Percentiles rank a stretch among this genome's conserved stretches.
Conservation (phyloP, 441 rosid genomes). For the Adansonia rubrostipa region DNA sequence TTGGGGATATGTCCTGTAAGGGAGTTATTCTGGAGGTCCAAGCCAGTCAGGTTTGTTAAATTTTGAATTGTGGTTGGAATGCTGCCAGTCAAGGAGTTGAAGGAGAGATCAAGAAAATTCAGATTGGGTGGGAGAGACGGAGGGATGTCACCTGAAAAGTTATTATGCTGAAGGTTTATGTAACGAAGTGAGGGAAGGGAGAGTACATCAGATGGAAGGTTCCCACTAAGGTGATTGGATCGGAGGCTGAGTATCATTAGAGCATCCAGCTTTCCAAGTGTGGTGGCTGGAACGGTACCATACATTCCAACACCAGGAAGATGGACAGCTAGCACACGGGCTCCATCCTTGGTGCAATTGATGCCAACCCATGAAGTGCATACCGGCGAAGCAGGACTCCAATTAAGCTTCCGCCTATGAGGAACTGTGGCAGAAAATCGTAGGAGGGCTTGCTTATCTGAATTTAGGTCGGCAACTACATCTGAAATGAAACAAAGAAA, state of each 20-base stretch:
- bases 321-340: constrained; percentile 55
- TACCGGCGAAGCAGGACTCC: constrained; percentile 34
- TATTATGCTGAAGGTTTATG: constrained; percentile 62
- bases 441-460: constrained; percentile 68
- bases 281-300: constrained; percentile 65
- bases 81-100: constrained; percentile 56
- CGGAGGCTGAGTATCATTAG: constrained; percentile 69
- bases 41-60: constrained; percentile 52
- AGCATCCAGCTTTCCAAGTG: constrained; percentile 69
- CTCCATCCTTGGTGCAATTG: constrained; percentile 52
- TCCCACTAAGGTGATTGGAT: constrained; percentile 59
- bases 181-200: constrained; percentile 63
- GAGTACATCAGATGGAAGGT: constrained; percentile 59
- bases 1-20: constrained; percentile 63
- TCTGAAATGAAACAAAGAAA: constrained; percentile 40
- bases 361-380: constrained; percentile 70
- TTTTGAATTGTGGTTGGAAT: constrained; percentile 55
- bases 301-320: constrained; percentile 66
- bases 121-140: constrained; percentile 49
- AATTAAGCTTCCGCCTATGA: constrained; percentile 62
- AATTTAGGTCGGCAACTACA: constrained; percentile 46
- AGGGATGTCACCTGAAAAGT: constrained; percentile 66
- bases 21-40: constrained; percentile 61
- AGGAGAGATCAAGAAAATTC: constrained; percentile 62
- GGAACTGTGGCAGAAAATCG: constrained; percentile 60